phyloP scores from a whole-genome alignment of 345 rosid species.

The Xanthoceras sorbifolium region DNA sequence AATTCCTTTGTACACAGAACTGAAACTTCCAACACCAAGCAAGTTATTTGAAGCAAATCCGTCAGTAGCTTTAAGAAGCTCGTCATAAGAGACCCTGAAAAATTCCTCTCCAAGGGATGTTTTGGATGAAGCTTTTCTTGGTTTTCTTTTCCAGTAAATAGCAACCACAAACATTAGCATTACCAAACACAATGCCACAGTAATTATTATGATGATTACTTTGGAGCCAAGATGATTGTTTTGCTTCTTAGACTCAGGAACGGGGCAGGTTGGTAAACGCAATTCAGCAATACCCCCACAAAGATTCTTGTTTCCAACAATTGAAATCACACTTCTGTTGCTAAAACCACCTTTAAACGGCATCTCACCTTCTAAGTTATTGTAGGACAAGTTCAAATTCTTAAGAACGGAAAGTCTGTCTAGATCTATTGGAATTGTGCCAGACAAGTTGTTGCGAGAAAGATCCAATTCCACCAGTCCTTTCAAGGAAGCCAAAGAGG shows the following conservation, averaged over 20 bases:
- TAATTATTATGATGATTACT: conserved; percentile 6
- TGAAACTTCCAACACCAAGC: conserved; percentile 30
- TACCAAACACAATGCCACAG: not conserved
- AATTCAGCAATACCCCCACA: conserved; percentile 37
- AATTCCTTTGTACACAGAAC: conserved; percentile 31
- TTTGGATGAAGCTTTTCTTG: not conserved
- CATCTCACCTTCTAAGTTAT: conserved; percentile 43
- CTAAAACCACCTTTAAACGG: conserved; percentile 38
- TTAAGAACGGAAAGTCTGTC: not conserved
- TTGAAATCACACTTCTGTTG: conserved; percentile 31
- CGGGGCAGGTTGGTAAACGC: conserved; percentile 15
- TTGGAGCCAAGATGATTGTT: not conserved
- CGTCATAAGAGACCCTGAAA: conserved; percentile 20
- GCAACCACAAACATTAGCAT: conserved; percentile 4
- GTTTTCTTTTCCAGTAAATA: not conserved
- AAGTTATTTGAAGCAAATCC: conserved; percentile 28
- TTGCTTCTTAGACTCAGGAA: not conserved
- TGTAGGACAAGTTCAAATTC: conserved; percentile 38
- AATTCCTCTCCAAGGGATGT: not conserved
- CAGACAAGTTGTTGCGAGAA: conserved; percentile 36
- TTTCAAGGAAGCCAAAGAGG: conserved; percentile 25
- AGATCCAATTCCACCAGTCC: conserved; percentile 34
- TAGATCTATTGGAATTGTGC: conserved; percentile 25
- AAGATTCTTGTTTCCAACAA: conserved; percentile 33
- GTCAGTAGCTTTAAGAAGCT: conserved; percentile 27